phyloP scores from a whole-genome alignment of 257 asterid genomes.

The Marsdenia floribunda region DNA sequence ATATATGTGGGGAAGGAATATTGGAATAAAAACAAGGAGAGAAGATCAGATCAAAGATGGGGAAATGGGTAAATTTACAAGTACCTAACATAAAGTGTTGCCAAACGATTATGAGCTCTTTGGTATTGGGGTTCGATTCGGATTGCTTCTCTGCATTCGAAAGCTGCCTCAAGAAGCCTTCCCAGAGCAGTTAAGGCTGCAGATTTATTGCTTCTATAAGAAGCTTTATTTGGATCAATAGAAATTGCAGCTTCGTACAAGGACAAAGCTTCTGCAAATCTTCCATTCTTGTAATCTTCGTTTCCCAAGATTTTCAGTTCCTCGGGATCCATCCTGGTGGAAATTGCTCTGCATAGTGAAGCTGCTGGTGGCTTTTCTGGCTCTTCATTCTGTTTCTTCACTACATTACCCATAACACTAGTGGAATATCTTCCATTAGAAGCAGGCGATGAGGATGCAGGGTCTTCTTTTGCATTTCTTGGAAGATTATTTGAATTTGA shows the following conservation, averaged over 20 bases:
- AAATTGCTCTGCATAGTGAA: conserved; percentile 75
- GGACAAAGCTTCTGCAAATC: conserved; percentile 86
- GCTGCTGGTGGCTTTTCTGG: conserved; percentile 27
- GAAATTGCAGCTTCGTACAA: conserved; percentile 92
- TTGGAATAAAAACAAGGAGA: no score
- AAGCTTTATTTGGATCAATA: conserved; percentile 81
- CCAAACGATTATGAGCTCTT: conserved; percentile 79
- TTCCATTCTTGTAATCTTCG: conserved; percentile 89
- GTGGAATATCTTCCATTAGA: conserved; percentile 27
- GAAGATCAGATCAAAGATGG: background rate
- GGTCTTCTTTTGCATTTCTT: conserved; percentile 33
- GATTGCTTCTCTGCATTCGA: conserved; percentile 83
- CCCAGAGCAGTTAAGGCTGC: conserved; percentile 95
- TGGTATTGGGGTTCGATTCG: conserved; percentile 67
- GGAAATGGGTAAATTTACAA: background rate
- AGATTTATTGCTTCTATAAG: conserved; percentile 91
- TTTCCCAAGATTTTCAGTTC: conserved; percentile 84
- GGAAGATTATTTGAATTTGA: conserved; percentile 16
- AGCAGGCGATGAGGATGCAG: background rate
- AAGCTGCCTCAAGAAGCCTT: conserved; percentile 82
- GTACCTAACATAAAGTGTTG: conserved; percentile 62
- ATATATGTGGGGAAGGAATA: no score
- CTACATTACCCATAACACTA: conserved; percentile 51
- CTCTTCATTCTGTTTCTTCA: conserved; percentile 32
- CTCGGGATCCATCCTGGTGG: conserved; percentile 93